Percentiles rank a stretch among this genome's conserved stretches.
Conservation (phyloP, 2,329 filamentous ascomycete species). For the Basipetospora chlamydospora region DNA sequence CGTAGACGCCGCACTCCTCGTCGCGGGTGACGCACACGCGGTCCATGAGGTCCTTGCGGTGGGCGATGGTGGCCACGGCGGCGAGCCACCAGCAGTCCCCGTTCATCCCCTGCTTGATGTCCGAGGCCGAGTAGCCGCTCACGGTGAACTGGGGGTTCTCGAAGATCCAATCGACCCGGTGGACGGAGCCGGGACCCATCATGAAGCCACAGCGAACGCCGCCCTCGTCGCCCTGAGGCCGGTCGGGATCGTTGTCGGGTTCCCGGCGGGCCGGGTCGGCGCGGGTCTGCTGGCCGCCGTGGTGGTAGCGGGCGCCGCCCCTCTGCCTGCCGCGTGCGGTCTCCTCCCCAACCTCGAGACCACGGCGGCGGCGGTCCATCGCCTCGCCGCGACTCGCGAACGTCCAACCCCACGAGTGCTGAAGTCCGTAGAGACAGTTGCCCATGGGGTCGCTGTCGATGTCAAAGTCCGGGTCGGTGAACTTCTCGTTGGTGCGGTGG, state of each 20-base stretch:
- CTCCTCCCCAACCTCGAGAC: slow-evolving; percentile 9
- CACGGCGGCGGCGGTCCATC: slow-evolving; percentile 4
- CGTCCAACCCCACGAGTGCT: neutral
- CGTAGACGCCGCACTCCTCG: slow-evolving; percentile 64
- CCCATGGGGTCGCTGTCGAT: slow-evolving; percentile 52
- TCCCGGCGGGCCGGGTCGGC: slow-evolving; percentile 5
- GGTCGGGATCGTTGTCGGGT: slow-evolving; percentile 7
- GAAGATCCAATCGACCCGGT: slow-evolving; percentile 45
- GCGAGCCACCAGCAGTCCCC: slow-evolving; percentile 84
- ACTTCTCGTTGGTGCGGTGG: slow-evolving; percentile 42
- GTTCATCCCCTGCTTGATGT: slow-evolving; percentile 63
- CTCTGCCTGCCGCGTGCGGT: neutral
- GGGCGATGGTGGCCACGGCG: slow-evolving; percentile 5
- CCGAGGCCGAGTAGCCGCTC: slow-evolving; percentile 62
- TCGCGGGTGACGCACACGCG: slow-evolving; percentile 59
- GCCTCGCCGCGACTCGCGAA: neutral
- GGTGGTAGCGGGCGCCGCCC: neutral
- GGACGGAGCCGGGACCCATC: slow-evolving; percentile 21
- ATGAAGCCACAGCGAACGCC: slow-evolving; percentile 1
- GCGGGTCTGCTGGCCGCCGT: neutral
- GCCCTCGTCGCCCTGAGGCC: neutral
- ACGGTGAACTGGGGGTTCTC: slow-evolving; percentile 64
- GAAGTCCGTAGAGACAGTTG: slow-evolving; percentile 20
- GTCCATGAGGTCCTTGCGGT: slow-evolving; percentile 46
- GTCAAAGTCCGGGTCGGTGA: slow-evolving; percentile 72